Percentiles rank a stretch among this genome's conserved stretches.
Evolutionary conservation across 192 early-diverging fungal species (phyloP).

Genomic region (Gigaspora rosea): DNA sequence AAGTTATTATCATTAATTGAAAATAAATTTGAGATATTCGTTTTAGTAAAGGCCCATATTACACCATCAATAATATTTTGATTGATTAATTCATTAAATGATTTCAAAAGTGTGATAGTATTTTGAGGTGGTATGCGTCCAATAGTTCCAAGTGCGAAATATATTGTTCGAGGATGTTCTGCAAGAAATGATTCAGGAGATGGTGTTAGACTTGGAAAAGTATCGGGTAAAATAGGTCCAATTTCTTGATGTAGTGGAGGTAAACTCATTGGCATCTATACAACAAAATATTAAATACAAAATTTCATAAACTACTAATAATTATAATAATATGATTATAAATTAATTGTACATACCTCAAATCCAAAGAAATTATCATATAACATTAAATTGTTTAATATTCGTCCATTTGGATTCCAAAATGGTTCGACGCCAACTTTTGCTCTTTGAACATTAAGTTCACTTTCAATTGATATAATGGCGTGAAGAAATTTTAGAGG

Average conservation of each 20-base stretch:
- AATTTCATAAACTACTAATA: too few species aligned
- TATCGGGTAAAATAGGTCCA: slow-evolving; percentile 40
- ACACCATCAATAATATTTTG: too few species aligned
- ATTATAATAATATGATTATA: too few species aligned
- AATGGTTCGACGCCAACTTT: background rate
- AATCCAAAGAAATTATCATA: slow-evolving; percentile 26
- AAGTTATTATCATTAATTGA: background rate
- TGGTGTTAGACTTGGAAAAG: slow-evolving; percentile 3
- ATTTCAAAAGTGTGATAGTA: slow-evolving; percentile 25
- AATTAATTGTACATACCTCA: slow-evolving; percentile 14
- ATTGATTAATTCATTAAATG: slow-evolving; percentile 32
- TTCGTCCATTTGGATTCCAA: background rate
- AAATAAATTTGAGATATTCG: background rate
- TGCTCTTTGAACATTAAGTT: too few species aligned
- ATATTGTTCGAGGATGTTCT: slow-evolving; percentile 22
- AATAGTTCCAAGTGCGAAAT: slow-evolving; percentile 40
- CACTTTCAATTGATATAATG: background rate
- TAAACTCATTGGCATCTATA: too few species aligned
- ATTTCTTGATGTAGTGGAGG: slow-evolving; percentile 28
- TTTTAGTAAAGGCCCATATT: slow-evolving; percentile 33
- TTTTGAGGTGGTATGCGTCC: slow-evolving; percentile 13
- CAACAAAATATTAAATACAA: too few species aligned
- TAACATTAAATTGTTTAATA: slow-evolving; percentile 1
- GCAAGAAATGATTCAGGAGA: slow-evolving; percentile 13
- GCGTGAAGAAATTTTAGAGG: background rate